Evolutionary conservation across 805 yeast genomes (phyloP), one percentile per base, ranked within the genome.

Genomic region (Cyberlindnera suaveolens): DNA sequence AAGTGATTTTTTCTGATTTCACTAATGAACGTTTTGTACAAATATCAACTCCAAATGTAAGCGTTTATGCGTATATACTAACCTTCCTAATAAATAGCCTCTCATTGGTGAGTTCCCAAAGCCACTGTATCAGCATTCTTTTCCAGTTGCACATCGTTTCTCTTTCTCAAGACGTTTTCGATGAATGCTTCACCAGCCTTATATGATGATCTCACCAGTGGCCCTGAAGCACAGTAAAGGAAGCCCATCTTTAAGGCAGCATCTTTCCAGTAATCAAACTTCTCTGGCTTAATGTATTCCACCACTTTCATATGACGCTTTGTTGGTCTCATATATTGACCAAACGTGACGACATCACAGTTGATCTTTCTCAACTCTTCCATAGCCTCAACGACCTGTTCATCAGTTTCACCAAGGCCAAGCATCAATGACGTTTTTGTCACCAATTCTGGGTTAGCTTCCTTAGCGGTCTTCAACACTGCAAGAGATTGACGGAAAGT

Each of bases 291-390:
- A 16, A 93, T 78, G 57, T 93, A 93, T 54, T 91, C 97, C 10
- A 87, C 96, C 35, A 93, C 99, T 68, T 90, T 90, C 95, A 93
- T 89, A 64, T 93, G 99, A 60, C 99, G 81, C 66, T 86, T 93
- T 2, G 99, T 93, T 36, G 99, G 99, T 62, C 99, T 77, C 97
- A 93, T 93, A 65, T 93, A 93, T 67, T 93, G 99, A 31, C 99
- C 99, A 66, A 93, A 93, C 0, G 99, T 93, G 15, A 93, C 96
- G 39, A 93, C 96, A 59, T 93, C 98, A 63, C 95, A 93, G 8
- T 74, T 68, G 36, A 82, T 75, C 16, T 67, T 78, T 49, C 98
- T 77, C 52, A 95, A 70, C 61, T 87, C 95, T 48, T 64, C 71
- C 56, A 93, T 62, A 0, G 97, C 82, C 51, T 78, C 81, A 60